Percentiles rank a stretch among this genome's conserved stretches.
Conservation (phyloP, 78 protist genomes). For the Isochrysis galbana region DNA sequence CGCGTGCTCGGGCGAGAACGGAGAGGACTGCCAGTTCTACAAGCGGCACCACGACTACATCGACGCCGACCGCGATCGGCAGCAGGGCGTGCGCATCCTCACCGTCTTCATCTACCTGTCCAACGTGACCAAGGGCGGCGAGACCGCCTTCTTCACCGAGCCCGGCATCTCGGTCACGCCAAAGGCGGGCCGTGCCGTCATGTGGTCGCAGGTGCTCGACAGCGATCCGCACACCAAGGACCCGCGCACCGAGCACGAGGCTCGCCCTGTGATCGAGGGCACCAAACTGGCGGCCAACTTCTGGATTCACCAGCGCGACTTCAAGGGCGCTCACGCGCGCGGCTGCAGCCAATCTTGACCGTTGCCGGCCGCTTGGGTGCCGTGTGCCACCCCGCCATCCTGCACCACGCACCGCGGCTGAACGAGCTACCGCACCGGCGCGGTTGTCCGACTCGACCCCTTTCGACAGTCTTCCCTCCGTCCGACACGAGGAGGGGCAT, state of each 20-base stretch:
- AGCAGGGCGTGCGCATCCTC: not conserved
- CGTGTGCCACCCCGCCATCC: no score
- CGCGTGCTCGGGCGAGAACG: not conserved
- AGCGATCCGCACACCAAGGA: not conserved
- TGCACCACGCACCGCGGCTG: no score
- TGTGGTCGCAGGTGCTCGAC: not conserved
- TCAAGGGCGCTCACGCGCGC: not conserved
- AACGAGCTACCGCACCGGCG: no score
- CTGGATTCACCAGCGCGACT: conserved; percentile 17
- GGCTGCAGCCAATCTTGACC: not conserved
- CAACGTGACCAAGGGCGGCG: not conserved
- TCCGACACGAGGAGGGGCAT: no score
- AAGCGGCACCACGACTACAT: not conserved
- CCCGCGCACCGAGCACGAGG: not conserved
- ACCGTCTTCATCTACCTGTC: not conserved
- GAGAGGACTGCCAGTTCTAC: not conserved
- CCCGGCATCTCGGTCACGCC: not conserved
- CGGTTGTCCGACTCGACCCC: no score
- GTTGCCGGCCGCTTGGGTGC: no score
- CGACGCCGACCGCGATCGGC: not conserved
- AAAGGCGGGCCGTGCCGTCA: not conserved
- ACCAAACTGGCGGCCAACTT: not conserved
- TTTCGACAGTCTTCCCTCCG: no score
- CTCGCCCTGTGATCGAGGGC: not conserved
- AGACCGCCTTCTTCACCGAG: not conserved